phyloP scores from a whole-genome alignment of 2,329 filamentous ascomycete genomes.

The Phyllosticta paracitricarpa region DNA sequence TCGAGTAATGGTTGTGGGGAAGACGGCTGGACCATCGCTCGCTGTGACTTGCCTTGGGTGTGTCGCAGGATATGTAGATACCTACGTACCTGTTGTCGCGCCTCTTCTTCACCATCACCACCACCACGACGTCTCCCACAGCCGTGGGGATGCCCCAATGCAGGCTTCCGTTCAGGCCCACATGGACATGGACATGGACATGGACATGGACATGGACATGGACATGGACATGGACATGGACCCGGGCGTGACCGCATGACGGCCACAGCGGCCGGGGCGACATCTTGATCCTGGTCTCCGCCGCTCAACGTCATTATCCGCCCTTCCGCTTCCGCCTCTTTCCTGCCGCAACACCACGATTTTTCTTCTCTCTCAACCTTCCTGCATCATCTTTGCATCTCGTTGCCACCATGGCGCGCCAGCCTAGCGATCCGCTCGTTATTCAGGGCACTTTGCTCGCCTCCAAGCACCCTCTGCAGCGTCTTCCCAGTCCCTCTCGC shows the following conservation, averaged over 20 bases:
- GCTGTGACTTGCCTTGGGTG: background rate
- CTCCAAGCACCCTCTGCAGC: constrained; percentile 52
- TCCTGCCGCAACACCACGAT: background rate
- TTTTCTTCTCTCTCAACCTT: background rate
- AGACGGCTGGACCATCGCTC: background rate
- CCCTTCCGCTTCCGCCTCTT: background rate
- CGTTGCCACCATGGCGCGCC: background rate
- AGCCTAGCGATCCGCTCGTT: background rate
- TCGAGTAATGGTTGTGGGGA: background rate
- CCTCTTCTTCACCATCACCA: background rate
- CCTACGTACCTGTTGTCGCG: too few species aligned
- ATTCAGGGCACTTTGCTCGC: constrained; percentile 15
- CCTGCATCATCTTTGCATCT: background rate
- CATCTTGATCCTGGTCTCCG: background rate
- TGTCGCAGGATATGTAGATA: background rate
- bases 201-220: too few species aligned
- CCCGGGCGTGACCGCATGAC: background rate
- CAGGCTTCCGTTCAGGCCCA: background rate
- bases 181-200: too few species aligned
- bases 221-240: too few species aligned
- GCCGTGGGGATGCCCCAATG: background rate
- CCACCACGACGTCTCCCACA: background rate
- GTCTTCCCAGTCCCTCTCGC: constrained; percentile 54
- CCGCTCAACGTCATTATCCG: background rate
- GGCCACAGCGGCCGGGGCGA: background rate